These are phyloP conservation scores for Acephala macrosclerotiorum DNA, from an alignment of 2,329 filamentous ascomycete species.

Conservation along the genomic window DNA sequence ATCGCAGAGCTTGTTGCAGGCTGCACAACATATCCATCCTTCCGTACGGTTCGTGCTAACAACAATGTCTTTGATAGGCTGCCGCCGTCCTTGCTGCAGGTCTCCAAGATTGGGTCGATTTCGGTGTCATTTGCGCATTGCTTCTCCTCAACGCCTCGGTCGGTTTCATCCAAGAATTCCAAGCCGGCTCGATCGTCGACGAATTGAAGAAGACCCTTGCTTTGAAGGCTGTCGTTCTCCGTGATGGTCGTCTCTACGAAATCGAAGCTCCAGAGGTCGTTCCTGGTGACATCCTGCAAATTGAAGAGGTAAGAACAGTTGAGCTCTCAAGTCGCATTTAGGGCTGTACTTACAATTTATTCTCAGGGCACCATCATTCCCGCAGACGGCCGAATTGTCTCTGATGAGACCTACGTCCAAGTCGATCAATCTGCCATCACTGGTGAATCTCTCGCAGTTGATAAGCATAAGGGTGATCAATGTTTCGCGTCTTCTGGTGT, in stretches of 20 bases:
- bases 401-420: slow-evolving; percentile 84
- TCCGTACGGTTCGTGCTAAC: slow-evolving; percentile 27
- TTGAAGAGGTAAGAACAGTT: slow-evolving; percentile 69
- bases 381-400: slow-evolving; percentile 86
- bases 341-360: slow-evolving; percentile 22
- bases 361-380: slow-evolving; percentile 82
- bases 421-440: slow-evolving; percentile 93
- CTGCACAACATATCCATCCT: not conserved
- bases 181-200: slow-evolving; percentile 89
- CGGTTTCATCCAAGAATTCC: slow-evolving; percentile 89
- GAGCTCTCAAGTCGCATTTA: not conserved
- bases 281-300: slow-evolving; percentile 86
- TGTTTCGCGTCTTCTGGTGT: slow-evolving; percentile 88
- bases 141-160: slow-evolving; percentile 85
- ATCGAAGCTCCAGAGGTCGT: slow-evolving; percentile 85
- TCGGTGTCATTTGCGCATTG: slow-evolving; percentile 87
- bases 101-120: slow-evolving; percentile 90
- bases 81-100: slow-evolving; percentile 83
- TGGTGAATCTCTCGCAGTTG: slow-evolving; percentile 88
- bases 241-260: slow-evolving; percentile 80
- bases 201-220: slow-evolving; percentile 91
- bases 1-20: not conserved
- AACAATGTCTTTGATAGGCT: slow-evolving; percentile 44
- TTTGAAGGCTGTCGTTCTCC: slow-evolving; percentile 85
- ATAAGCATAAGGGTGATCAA: slow-evolving; percentile 83